These are phyloP conservation scores for Saccharomyces kudriavzevii DNA, from an alignment of 805 yeast species.

Conservation along the genomic window DNA sequence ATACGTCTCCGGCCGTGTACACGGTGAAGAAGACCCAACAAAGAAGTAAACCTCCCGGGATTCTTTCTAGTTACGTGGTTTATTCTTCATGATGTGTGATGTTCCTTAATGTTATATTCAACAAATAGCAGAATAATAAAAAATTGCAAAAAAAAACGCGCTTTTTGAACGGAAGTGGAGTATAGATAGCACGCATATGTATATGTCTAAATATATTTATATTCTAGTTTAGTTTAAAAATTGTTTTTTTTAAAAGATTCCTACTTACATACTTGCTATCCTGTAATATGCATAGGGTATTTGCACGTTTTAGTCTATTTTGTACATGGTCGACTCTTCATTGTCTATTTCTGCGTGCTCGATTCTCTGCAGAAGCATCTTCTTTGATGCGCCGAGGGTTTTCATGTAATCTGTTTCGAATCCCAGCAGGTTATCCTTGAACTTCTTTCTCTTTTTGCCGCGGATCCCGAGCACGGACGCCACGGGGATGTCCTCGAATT, in stretches of 20 bases:
- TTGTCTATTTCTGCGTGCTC: background rate
- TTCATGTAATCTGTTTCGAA: slow-evolving; percentile 29
- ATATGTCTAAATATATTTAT: background rate
- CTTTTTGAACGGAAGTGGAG: background rate
- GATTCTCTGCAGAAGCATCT: slow-evolving; percentile 8
- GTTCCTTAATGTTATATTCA: background rate
- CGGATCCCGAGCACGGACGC: slow-evolving; percentile 32
- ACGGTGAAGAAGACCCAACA: slow-evolving; percentile 41
- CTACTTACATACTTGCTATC: background rate
- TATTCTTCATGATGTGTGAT: background rate
- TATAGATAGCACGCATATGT: too few species aligned
- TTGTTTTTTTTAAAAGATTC: background rate
- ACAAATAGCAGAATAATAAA: background rate
- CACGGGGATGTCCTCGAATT: slow-evolving; percentile 29
- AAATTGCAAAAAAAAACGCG: background rate
- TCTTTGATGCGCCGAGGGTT: slow-evolving; percentile 20
- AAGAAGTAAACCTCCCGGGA: background rate
- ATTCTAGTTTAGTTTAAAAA: background rate
- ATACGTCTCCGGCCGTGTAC: slow-evolving; percentile 40
- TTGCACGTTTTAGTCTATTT: background rate
- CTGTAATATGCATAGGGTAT: too few species aligned
- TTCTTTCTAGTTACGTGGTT: background rate
- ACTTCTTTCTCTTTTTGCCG: slow-evolving; percentile 30
- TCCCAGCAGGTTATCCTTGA: slow-evolving; percentile 26
- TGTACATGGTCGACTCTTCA: background rate